Base-by-base conservation (phyloP, 1,139 yeast genomes). In the Candida tropicalis region DNA sequence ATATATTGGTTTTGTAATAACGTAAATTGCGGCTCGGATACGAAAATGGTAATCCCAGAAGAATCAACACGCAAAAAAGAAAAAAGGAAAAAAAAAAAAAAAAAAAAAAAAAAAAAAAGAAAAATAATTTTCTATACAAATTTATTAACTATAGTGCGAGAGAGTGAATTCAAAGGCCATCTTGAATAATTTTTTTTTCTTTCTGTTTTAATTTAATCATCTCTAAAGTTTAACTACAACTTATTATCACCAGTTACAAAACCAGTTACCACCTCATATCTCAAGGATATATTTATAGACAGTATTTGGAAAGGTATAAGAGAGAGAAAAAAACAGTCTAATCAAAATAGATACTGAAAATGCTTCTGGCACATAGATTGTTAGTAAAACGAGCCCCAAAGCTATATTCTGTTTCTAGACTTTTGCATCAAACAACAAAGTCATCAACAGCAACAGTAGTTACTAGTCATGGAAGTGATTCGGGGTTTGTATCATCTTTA, bases 331-430 rank as follows among this genome's bases (percentile, higher is more conserved):
- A n/a, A n/a, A n/a, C n/a, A n/a, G n/a, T n/a, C n/a, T n/a, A n/a
- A n/a, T n/a, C n/a, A n/a, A n/a, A n/a, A n/a, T n/a, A n/a, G n/a
- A n/a, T n/a, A n/a, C n/a, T n/a, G n/a, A 31, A 17, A 5, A 31
- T 31, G 35, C 35, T 31, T 13, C 25, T 17, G 35, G 35, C 35
- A 6, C 23, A 31, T 9, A 31, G 18, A 31, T 18, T n/a, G 35
- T 18, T 31, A 24, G 24, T 31, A 15, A 31, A 17, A 13, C 17
- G 35, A 18, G 22, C 12, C 5, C 35, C 35, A 31, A 31, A 18
- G 18, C 27, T 35, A 11, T 35, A 13, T 13, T 9, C 25, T 9
- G 18, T n/a, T 7, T 13, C 16, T 5, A 34, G 37, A 11, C 25
- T 34, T 18, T 34, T 23, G 12, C 25, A 13, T 17, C 18, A 25